Base-by-base conservation (phyloP, 2,329 filamentous ascomycete genomes). In the Corynespora cassiicola region DNA sequence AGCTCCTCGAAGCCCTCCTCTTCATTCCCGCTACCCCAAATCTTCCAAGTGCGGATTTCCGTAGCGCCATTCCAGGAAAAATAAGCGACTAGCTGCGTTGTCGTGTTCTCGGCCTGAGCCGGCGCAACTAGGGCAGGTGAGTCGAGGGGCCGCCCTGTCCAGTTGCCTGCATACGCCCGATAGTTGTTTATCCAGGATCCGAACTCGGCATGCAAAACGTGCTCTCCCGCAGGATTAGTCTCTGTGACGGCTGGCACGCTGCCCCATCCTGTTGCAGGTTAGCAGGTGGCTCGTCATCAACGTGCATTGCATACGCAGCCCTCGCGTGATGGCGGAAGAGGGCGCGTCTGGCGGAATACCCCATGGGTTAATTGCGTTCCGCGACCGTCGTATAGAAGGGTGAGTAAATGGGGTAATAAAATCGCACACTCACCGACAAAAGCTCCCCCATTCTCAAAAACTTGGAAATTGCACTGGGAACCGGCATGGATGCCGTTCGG, bases 241-340 rank as follows among this genome's bases (percentile, higher is more conserved):
- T 76, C 72, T 5, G 72, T 72, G n/a, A 70, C 65, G 20, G 72
- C 63, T 3, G 61, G 55, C 16, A 63, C 54, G 40, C 70, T 63
- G 6, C 81, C 80, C 79, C 79, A 84, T 50, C 78, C 77, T 19
- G n/a, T n/a, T n/a, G n/a, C n/a, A n/a, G n/a, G n/a, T n/a, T n/a
- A n/a, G n/a, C n/a, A n/a, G n/a, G n/a, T n/a, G n/a, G n/a, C n/a
- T n/a, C n/a, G n/a, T n/a, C n/a, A n/a, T n/a, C n/a, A n/a, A n/a
- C n/a, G n/a, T n/a, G n/a, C n/a, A n/a, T n/a, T n/a, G n/a, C n/a
- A n/a, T n/a, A n/a, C n/a, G n/a, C n/a, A n/a, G n/a, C n/a, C n/a
- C n/a, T n/a, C n/a, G n/a, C n/a, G n/a, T n/a, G n/a, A n/a, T n/a
- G n/a, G n/a, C n/a, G n/a, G n/a, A n/a, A n/a, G n/a, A n/a, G n/a